A percentile compares a stretch with the other conserved stretches of the same genome.
Evolutionary conservation across 768 basidiomycete species (phyloP).

Genomic region (Suillus placidus): DNA sequence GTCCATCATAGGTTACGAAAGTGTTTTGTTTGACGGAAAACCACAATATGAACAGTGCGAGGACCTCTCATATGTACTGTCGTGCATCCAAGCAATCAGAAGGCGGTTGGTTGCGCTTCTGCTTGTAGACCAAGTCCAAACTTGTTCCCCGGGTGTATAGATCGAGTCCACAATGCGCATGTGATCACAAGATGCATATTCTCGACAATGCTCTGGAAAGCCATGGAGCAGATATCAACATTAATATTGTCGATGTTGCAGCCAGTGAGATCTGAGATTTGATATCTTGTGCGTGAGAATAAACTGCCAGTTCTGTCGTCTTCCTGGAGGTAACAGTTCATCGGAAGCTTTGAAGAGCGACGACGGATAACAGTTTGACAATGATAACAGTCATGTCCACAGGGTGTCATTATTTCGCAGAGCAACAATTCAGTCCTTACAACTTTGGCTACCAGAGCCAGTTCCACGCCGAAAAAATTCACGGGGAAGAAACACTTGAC

Average conservation of each 20-base stretch:
- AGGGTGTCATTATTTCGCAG: constrained; percentile 37
- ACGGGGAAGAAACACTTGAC: constrained; percentile 70
- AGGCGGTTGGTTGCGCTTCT: too few species aligned
- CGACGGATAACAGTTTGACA: constrained; percentile 22
- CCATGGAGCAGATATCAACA: too few species aligned
- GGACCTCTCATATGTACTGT: too few species aligned
- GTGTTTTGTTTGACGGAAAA: too few species aligned
- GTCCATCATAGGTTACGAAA: too few species aligned
- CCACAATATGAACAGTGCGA: too few species aligned
- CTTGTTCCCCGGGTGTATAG: too few species aligned
- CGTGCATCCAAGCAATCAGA: too few species aligned
- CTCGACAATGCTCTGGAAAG: not conserved
- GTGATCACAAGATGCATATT: too few species aligned
- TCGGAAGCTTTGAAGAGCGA: not conserved
- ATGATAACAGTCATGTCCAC: constrained; percentile 19
- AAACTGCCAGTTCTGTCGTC: not conserved
- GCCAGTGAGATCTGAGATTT: not conserved
- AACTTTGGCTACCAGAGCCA: constrained; percentile 54
- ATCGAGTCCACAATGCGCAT: too few species aligned
- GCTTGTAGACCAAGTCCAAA: too few species aligned
- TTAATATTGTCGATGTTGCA: not conserved
- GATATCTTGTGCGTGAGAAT: not conserved
- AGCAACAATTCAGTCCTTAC: constrained; percentile 26
- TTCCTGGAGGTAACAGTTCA: not conserved
- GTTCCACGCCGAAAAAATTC: constrained; percentile 75